phyloP scores from a whole-genome alignment of 2,329 filamentous ascomycete species.

The Cryphonectria naterciae region DNA sequence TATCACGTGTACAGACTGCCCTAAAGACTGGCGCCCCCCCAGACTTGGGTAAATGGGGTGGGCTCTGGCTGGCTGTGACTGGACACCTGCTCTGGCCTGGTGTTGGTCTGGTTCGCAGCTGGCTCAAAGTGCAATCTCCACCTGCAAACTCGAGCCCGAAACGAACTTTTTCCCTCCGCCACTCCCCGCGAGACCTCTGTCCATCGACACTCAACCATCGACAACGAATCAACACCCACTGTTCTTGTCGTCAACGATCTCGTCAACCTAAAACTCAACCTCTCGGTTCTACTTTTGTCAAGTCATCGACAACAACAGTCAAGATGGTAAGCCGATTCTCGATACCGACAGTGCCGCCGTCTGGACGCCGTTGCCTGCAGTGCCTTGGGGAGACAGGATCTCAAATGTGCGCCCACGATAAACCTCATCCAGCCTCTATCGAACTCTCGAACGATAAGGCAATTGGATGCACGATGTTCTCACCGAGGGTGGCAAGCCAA shows the following conservation, averaged over 20 bases:
- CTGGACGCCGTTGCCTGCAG: conserved; percentile 15
- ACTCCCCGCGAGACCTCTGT: conserved; percentile 29
- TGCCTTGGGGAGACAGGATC: conserved; percentile 17
- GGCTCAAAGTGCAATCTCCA: conserved; percentile 16
- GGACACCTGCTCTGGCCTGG: neutral
- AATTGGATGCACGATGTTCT: neutral
- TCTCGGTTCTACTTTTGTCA: conserved; percentile 48
- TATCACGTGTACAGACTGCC: conserved; percentile 14
- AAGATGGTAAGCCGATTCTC: conserved; percentile 67
- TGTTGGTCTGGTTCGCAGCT: conserved; percentile 3
- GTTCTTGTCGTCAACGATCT: conserved; percentile 54
- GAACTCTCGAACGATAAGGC: neutral
- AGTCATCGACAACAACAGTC: conserved; percentile 55
- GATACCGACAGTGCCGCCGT: conserved; percentile 20
- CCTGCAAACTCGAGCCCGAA: conserved; percentile 22
- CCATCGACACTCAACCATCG: conserved; percentile 26
- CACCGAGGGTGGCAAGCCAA: conserved; percentile 2
- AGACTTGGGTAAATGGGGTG: neutral
- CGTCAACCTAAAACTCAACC: conserved; percentile 50
- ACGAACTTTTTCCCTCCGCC: conserved; percentile 50
- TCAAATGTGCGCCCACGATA: conserved; percentile 18
- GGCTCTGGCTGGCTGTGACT: conserved; percentile 3
- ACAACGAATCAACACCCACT: conserved; percentile 36
- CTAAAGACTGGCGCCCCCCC: neutral
- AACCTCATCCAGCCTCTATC: conserved; percentile 14